A percentile compares a stretch with the other conserved stretches of the same genome.
These are phyloP conservation scores for Areca catechu DNA, from an alignment of 176 grass and related monocot species.

Conservation along the genomic window DNA sequence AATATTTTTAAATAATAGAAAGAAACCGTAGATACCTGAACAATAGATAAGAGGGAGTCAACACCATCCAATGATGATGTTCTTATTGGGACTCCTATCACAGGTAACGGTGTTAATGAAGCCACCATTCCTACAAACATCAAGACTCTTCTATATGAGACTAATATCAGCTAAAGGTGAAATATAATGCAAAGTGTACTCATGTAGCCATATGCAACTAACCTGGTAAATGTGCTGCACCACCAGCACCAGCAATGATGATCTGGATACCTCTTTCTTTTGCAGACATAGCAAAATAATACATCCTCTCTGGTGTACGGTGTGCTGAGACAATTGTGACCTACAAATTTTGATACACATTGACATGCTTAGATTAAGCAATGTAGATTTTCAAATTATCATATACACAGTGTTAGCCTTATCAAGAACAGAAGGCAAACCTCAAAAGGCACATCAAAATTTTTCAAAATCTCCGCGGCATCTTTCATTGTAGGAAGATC, in stretches of 20 bases:
- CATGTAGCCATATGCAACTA: conserved; percentile 6
- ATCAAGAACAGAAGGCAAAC: conserved; percentile 26
- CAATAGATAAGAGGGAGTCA: conserved; percentile 94
- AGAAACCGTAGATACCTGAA: conserved; percentile 40
- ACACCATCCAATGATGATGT: conserved; percentile 44
- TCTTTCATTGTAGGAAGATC: conserved; percentile 86
- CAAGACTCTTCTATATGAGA: not conserved
- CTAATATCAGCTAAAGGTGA: not conserved
- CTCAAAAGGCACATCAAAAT: conserved; percentile 66
- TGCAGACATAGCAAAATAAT: conserved; percentile 55
- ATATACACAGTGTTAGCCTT: too few species aligned
- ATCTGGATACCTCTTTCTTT: conserved; percentile 70
- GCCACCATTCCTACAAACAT: conserved; percentile 75
- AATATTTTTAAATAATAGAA: too few species aligned
- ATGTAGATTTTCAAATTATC: not conserved
- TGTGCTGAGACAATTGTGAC: conserved; percentile 90
- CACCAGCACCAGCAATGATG: conserved; percentile 87
- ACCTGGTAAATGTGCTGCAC: conserved; percentile 93
- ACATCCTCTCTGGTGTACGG: conserved; percentile 75
- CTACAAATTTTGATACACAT: conserved; percentile 30
- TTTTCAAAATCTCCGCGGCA: conserved; percentile 46
- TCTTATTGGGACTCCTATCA: conserved; percentile 73
- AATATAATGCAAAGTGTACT: not conserved
- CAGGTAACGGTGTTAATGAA: conserved; percentile 62
- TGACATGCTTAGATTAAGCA: not conserved